A percentile compares a stretch with the other conserved stretches of the same genome.
phyloP scores from a whole-genome alignment of 1,139 yeast genomes.

The Taphrina communis region DNA sequence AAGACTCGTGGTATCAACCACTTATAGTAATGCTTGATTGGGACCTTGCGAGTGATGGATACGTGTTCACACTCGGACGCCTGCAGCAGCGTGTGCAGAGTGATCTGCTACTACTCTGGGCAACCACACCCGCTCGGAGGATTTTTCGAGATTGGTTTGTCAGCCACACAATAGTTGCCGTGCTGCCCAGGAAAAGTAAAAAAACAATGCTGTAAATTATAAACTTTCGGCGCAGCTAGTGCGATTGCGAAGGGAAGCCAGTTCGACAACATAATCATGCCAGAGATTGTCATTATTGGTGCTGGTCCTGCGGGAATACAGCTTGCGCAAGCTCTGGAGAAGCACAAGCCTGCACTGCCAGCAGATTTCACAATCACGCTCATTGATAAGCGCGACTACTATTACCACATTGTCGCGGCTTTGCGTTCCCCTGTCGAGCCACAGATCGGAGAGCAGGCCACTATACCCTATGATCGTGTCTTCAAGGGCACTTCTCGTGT shows the following conservation, averaged over 20 bases:
- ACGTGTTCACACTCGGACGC: background rate
- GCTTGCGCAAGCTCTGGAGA: constrained; percentile 26
- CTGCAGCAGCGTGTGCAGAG: background rate
- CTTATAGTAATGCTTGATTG: background rate
- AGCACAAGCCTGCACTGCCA: constrained; percentile 26
- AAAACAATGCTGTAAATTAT: background rate
- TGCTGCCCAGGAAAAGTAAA: background rate
- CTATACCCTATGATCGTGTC: constrained; percentile 31
- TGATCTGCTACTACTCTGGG: too few species aligned
- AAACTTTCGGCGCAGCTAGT: background rate
- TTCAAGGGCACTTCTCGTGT: constrained; percentile 4
- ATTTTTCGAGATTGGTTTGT: background rate
- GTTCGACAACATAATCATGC: constrained; percentile 9
- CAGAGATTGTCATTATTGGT: constrained; percentile 36
- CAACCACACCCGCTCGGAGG: background rate
- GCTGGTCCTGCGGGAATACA: constrained; percentile 38
- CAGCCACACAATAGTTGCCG: constrained; percentile 8
- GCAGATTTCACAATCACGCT: constrained; percentile 21
- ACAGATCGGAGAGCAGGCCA: constrained; percentile 20
- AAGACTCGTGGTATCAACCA: background rate
- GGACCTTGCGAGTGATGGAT: background rate
- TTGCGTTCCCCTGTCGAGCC: constrained; percentile 24
- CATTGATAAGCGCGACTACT: constrained; percentile 33
- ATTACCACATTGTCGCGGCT: constrained; percentile 33
- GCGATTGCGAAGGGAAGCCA: too few species aligned